A percentile compares a stretch with the other conserved stretches of the same genome.
These are phyloP conservation scores for Sclerotinia trifoliorum DNA, from an alignment of 2,329 filamentous ascomycete species.

Conservation along the genomic window DNA sequence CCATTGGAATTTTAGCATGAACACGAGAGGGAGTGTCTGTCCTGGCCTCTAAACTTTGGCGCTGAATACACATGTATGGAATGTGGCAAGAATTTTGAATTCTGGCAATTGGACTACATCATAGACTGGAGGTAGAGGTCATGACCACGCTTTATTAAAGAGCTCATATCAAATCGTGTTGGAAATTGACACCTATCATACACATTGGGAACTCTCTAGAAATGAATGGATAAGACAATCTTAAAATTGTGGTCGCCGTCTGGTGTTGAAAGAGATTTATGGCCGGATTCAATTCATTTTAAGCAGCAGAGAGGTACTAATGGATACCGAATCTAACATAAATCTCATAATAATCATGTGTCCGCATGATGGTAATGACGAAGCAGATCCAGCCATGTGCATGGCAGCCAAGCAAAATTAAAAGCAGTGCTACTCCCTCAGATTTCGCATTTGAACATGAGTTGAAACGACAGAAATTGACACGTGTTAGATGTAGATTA, in stretches of 20 bases:
- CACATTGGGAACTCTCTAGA: neutral
- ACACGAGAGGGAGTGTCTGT: neutral
- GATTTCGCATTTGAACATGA: neutral
- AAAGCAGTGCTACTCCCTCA: neutral
- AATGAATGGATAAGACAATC: too few relatives aligned
- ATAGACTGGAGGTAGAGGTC: neutral
- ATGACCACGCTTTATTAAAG: neutral
- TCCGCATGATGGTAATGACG: neutral
- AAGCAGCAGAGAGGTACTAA: too few relatives aligned
- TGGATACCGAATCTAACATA: too few relatives aligned
- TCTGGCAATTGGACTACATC: neutral
- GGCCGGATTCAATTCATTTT: too few relatives aligned
- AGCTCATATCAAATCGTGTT: neutral
- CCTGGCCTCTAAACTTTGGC: neutral
- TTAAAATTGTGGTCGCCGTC: too few relatives aligned
- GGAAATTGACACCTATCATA: neutral
- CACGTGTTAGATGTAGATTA: constrained; percentile 4
- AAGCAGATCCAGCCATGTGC: neutral
- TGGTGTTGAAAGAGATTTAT: too few relatives aligned
- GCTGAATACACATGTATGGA: neutral
- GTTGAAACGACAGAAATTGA: neutral
- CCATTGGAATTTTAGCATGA: neutral
- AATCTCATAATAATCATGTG: neutral
- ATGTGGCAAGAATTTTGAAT: neutral
- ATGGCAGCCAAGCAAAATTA: neutral